Base-by-base conservation (phyloP, 768 basidiomycete genomes). In the Gymnopilus junonius region DNA sequence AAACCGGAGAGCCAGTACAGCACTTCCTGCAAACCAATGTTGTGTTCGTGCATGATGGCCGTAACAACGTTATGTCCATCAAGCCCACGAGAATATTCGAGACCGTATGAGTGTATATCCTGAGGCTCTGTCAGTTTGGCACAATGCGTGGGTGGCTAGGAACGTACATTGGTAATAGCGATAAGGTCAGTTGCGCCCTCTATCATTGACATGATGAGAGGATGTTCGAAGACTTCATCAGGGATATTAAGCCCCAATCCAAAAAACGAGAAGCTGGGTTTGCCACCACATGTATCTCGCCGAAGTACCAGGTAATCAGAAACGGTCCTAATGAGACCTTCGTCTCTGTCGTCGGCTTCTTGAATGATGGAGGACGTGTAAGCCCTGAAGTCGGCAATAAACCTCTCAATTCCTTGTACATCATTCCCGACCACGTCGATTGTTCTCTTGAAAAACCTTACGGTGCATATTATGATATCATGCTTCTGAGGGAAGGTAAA, bases 41-140 rank as follows among this genome's bases (percentile, higher is more conserved):
- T 61, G 20, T 74, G 71, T 40, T 83, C 77, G 34, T 81, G 75
- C 83, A 85, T 86, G 37, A 86, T 79, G n/a, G 83, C 80, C 0
- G 81, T 82, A n/a, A 88, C 75, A 12, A 86, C 73, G 55, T 82
- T 82, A 61, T 82, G 80, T 0, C 66, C 69, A 55, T 79, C 78
- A 2, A 70, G 64, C 17, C 80, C 78, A 0, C 65, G 62, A 34
- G 70, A 64, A n/a, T 77, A 76, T 55, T 73, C 74, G 6, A 74
- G 64, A 17, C 70, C 70, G 58, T 70, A 75, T 3, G 74, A 76
- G 55, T 67, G 72, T 17, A 76, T 55, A 48, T 75, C 75, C 69
- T 73, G 42, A 2, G n/a, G 27, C 7, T 34, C 8, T 17, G 35
- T n/a, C 29, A 25, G 6, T 10, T 14, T 35, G 34, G 20, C 54